Evolutionary conservation across 768 basidiomycete genomes (phyloP).

Genomic region (Hygrocybe coccinea): DNA sequence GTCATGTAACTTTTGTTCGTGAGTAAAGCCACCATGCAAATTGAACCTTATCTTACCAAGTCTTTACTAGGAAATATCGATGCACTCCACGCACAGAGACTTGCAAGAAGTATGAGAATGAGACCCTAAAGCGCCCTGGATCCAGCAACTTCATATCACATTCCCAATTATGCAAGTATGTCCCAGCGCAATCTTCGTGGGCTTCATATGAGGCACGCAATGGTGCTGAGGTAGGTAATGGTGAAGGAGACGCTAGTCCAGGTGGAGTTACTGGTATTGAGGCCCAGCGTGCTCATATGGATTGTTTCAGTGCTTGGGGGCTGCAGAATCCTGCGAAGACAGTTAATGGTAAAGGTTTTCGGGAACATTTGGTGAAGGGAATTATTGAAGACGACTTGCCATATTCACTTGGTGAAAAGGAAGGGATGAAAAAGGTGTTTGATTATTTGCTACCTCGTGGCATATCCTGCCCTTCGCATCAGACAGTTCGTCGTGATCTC

Average conservation of each 20-base stretch:
- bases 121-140: background rate
- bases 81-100: background rate
- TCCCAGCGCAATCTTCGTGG: background rate
- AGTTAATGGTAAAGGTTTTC: background rate
- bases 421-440: background rate
- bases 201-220: background rate
- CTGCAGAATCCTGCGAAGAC: background rate
- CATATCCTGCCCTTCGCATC: background rate
- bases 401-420: background rate
- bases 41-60: background rate
- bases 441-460: background rate
- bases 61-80: background rate
- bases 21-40: background rate
- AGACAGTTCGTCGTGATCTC: background rate
- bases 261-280: background rate
- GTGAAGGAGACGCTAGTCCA: background rate
- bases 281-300: background rate
- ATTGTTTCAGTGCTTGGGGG: background rate
- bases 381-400: background rate
- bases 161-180: background rate
- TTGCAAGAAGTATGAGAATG: background rate
- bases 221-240: background rate
- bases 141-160: background rate
- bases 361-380: background rate
- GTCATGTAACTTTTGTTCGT: slow-evolving; percentile 1